Evolutionary conservation across 2,329 filamentous ascomycete species (phyloP).

Genomic region (Colletotrichum coccodes): DNA sequence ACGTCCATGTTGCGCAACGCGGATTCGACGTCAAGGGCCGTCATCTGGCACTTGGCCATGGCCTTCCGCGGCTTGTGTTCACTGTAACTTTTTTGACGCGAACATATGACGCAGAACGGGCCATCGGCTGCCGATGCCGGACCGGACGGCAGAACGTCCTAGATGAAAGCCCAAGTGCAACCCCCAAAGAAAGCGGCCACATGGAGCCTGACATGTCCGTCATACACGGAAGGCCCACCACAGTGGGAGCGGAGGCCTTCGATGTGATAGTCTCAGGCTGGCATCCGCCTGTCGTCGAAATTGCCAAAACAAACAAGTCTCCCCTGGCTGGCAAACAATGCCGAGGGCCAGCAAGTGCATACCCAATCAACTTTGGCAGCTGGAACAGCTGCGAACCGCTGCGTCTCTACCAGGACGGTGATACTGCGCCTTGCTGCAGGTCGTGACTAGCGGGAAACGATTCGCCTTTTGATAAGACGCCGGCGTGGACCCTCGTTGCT

Average conservation of each 20-base stretch:
- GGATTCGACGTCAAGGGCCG: slow-evolving; percentile 9
- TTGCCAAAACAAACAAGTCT: not conserved
- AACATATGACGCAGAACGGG: not conserved
- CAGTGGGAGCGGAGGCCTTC: slow-evolving; percentile 27
- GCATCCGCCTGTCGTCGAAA: slow-evolving; percentile 6
- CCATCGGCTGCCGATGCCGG: not conserved
- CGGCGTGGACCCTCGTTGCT: not conserved
- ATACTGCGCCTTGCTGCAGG: slow-evolving; percentile 14
- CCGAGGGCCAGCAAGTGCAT: not conserved
- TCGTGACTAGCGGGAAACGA: not conserved
- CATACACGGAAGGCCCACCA: slow-evolving; percentile 21
- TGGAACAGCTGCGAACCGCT: not conserved
- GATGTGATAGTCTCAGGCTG: slow-evolving; percentile 3
- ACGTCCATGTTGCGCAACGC: slow-evolving; percentile 7
- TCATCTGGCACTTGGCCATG: slow-evolving; percentile 8
- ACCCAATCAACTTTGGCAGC: not conserved
- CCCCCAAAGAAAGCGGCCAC: not conserved
- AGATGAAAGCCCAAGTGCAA: slow-evolving; percentile 20
- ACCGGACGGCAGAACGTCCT: not conserved
- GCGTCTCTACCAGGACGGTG: not conserved
- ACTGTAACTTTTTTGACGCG: slow-evolving; percentile 2
- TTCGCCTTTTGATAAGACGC: slow-evolving; percentile 2
- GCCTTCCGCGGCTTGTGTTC: not conserved
- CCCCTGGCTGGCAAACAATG: not conserved
- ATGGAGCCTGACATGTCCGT: slow-evolving; percentile 20